phyloP scores from a whole-genome alignment of 805 yeast genomes.

The Danielozyma ontarioensis region DNA sequence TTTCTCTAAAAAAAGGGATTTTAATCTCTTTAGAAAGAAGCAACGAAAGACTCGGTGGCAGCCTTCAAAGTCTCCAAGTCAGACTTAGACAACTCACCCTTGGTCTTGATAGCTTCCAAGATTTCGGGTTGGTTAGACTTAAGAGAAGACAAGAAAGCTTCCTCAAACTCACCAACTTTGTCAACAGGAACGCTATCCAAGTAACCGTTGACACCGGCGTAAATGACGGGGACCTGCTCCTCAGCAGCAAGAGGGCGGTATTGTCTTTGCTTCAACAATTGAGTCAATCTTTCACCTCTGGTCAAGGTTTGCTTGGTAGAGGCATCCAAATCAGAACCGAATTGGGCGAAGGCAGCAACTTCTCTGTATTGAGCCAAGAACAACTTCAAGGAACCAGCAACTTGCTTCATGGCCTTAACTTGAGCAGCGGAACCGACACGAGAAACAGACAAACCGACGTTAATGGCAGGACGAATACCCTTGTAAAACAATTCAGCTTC shows the following conservation, averaged over 20 bases:
- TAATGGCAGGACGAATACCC: slow-evolving; percentile 99
- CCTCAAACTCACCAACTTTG: slow-evolving; percentile 88
- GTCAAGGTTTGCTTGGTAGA: slow-evolving; percentile 97
- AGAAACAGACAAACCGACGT: slow-evolving; percentile 99
- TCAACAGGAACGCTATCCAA: slow-evolving; percentile 81
- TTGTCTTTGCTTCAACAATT: slow-evolving; percentile 97
- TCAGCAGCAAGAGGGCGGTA: slow-evolving; percentile 95
- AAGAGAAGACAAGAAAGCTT: slow-evolving; percentile 86
- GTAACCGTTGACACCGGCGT: slow-evolving; percentile 99
- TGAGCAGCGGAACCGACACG: slow-evolving; percentile 99
- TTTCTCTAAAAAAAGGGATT: neutral
- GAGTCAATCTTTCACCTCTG: slow-evolving; percentile 99
- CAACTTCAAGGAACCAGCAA: slow-evolving; percentile 99
- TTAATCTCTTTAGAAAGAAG: slow-evolving; percentile 58
- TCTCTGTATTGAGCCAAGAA: slow-evolving; percentile 99
- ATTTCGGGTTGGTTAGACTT: slow-evolving; percentile 84
- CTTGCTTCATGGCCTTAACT: slow-evolving; percentile 99
- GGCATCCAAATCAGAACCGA: slow-evolving; percentile 99
- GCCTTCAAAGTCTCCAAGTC: slow-evolving; percentile 79
- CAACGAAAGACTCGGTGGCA: slow-evolving; percentile 88
- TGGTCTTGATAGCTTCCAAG: slow-evolving; percentile 75
- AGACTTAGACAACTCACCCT: slow-evolving; percentile 90
- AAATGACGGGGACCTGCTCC: slow-evolving; percentile 97
- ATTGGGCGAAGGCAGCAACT: slow-evolving; percentile 99
- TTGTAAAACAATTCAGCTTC: slow-evolving; percentile 99